Evolutionary conservation across 768 basidiomycete species (phyloP).

Genomic region (Austroboletus festivus): DNA sequence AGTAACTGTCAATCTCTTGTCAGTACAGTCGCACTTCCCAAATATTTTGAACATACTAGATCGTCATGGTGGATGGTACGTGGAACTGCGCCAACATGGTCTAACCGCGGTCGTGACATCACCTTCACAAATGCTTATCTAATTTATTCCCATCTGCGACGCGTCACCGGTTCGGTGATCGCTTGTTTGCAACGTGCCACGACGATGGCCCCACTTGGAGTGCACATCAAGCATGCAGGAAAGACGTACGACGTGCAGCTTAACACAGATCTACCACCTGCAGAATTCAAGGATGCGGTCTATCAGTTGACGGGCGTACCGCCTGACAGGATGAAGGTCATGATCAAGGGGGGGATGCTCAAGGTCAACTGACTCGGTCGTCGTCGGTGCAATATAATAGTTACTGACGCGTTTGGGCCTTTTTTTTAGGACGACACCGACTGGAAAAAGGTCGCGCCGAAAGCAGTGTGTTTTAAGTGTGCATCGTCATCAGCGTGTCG

Average conservation of each 20-base stretch:
- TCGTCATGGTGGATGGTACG: slow-evolving; percentile 38
- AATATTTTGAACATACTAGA: slow-evolving; percentile 36
- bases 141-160: slow-evolving; percentile 31
- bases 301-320: slow-evolving; percentile 85
- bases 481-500: neutral
- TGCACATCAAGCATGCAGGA: slow-evolving; percentile 89
- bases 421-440: slow-evolving; percentile 75
- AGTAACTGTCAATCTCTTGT: slow-evolving; percentile 50
- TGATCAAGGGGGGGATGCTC: slow-evolving; percentile 88
- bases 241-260: slow-evolving; percentile 71
- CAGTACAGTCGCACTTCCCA: neutral
- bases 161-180: slow-evolving; percentile 21
- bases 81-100: slow-evolving; percentile 17
- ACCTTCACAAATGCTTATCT: slow-evolving; percentile 18
- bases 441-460: slow-evolving; percentile 81
- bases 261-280: slow-evolving; percentile 65
- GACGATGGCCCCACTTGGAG: slow-evolving; percentile 64
- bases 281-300: slow-evolving; percentile 79
- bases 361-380: slow-evolving; percentile 57
- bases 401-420: neutral
- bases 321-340: slow-evolving; percentile 92
- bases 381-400: neutral
- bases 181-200: neutral
- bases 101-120: slow-evolving; percentile 25
- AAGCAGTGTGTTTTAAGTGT: slow-evolving; percentile 52